Base-by-base conservation (phyloP, 331 rosid genomes). In the Pyrus hybrid region DNA sequence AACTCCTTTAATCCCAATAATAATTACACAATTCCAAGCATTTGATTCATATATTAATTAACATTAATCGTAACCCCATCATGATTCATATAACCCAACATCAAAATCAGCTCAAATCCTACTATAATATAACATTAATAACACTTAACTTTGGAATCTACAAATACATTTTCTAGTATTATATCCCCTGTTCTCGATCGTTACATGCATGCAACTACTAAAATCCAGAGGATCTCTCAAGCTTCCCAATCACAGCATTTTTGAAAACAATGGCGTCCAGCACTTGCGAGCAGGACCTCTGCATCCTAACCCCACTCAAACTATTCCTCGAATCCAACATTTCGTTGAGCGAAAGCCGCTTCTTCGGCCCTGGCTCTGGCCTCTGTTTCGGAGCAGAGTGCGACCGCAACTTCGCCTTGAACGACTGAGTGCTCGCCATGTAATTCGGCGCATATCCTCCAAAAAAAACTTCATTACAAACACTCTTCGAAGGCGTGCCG, bases 321-420 rank as follows among this genome's bases (percentile, higher is more conserved):
- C 95, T 91, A 63, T 35, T 89, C 76, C 98, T 86, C 0, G 93
- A 93, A 72, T 87, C 93, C 83, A 93, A 76, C 86, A 87, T 69
- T 63, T 93, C 98, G 22, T 83, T 83, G 60, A 89, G 80, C 13
- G 93, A 85, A n/a, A 89, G 86, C 83, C 88, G 83, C 80, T 74
- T 91, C 87, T 76, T 93, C 17, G 82, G 41, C 37, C 92, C 93
- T 0, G 88, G 76, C 54, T 91, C 93, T 3, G 98, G 97, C 75
- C 98, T 33, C 82, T 93, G 98, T 77, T 89, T 93, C 17, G 98
- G 98, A 49, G 97, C 98, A 68, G 96, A 89, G 8, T 93, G 87
- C 7, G 98, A 93, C 80, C 98, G 86, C 86, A 89, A 82, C 76
- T 93, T 93, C 33, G 98, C 98, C 88, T 85, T 84, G 30, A 88